Conservation (phyloP, 305 asterid genomes). For the Fraxinus greggii region DNA sequence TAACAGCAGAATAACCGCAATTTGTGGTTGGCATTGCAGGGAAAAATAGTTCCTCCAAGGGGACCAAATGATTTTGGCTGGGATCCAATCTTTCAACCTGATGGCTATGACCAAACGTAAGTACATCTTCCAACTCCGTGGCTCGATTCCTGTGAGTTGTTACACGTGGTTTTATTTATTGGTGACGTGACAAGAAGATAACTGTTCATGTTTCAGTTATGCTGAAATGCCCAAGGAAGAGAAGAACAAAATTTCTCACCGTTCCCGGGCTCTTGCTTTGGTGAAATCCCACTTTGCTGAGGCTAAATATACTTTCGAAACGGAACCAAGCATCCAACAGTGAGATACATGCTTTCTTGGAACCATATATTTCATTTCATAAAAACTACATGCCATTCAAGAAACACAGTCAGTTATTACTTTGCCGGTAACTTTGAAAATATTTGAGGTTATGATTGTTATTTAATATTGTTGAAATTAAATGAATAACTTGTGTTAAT, state of each 20-base stretch:
- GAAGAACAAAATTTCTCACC: constrained; percentile 88
- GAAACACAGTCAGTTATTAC: background rate
- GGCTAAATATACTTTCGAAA: constrained; percentile 60
- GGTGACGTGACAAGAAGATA: constrained; percentile 2
- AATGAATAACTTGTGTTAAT: background rate
- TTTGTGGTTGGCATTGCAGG: constrained; percentile 52
- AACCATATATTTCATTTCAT: background rate
- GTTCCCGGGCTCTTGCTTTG: constrained; percentile 72
- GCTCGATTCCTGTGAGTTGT: background rate
- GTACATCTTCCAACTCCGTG: constrained; percentile 19
- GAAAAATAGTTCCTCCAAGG: constrained; percentile 83
- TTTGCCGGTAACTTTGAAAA: background rate
- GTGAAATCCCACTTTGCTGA: constrained; percentile 85
- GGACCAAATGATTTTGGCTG: constrained; percentile 97
- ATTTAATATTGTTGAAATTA: background rate
- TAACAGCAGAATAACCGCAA: constrained; percentile 14
- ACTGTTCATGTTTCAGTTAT: constrained; percentile 47
- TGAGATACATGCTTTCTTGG: constrained; percentile 13
- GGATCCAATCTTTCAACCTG: constrained; percentile 92
- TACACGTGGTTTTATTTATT: background rate
- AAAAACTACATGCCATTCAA: background rate
- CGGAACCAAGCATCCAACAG: constrained; percentile 27
- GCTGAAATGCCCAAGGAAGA: constrained; percentile 93
- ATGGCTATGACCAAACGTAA: constrained; percentile 85
- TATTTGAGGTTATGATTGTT: background rate